phyloP scores from a whole-genome alignment of 441 rosid genomes.

The Pelargonium fulgidum region DNA sequence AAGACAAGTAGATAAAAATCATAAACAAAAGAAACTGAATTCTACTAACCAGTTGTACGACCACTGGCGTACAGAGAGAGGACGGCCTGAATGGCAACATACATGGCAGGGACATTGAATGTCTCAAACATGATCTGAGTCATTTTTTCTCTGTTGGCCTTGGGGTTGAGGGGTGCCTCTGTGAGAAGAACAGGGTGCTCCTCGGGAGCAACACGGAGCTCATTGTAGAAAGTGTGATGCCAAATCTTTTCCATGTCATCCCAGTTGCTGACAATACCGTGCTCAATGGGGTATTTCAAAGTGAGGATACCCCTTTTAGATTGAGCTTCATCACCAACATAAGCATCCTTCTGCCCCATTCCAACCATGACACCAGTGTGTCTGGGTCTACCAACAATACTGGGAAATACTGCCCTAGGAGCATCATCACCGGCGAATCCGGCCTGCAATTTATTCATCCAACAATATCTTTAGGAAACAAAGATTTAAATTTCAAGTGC shows the following conservation, averaged over 20 bases:
- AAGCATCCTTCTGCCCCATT: constrained; percentile 39
- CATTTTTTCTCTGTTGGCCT: not conserved
- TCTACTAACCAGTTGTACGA: constrained; percentile 20
- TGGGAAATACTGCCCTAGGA: constrained; percentile 22
- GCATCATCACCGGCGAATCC: constrained; percentile 23
- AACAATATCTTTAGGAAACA: not conserved
- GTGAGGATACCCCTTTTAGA: constrained; percentile 27
- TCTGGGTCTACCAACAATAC: constrained; percentile 51
- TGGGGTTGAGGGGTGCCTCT: constrained; percentile 12
- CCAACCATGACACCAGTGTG: constrained; percentile 67
- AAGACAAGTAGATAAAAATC: not conserved
- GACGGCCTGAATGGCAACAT: not conserved
- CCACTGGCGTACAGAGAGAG: constrained; percentile 23
- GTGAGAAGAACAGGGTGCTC: constrained; percentile 20
- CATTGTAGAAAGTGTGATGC: not conserved
- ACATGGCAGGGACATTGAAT: too few species aligned
- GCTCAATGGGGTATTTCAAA: constrained; percentile 8
- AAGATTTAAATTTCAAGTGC: not conserved
- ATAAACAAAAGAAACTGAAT: not conserved
- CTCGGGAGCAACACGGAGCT: constrained; percentile 23
- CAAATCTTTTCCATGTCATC: constrained; percentile 12
- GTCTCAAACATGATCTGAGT: not conserved
- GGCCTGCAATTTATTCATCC: constrained; percentile 12
- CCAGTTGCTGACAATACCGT: constrained; percentile 25
- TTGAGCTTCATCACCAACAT: constrained; percentile 53